Percentiles rank a stretch among this genome's conserved stretches.
These are phyloP conservation scores for Penicillium verhagenii DNA, from an alignment of 495 filamentous ascomycete species.

Conservation along the genomic window DNA sequence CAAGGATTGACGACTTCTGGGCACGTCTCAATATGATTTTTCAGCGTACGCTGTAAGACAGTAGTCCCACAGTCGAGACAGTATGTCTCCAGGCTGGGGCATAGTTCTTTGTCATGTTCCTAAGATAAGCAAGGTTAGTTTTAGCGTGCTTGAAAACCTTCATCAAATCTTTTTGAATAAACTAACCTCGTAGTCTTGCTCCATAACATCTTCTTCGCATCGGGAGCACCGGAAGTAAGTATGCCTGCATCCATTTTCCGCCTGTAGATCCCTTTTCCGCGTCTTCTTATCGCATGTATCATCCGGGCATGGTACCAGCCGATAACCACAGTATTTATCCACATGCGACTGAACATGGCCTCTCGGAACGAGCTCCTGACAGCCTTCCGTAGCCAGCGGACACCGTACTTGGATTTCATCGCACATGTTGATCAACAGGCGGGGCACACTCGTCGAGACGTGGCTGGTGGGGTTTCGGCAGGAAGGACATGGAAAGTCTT, in stretches of 20 bases:
- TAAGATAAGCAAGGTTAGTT: conserved; percentile 11
- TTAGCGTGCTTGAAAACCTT: background rate
- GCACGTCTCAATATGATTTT: conserved; percentile 52
- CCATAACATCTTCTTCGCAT: conserved; percentile 55
- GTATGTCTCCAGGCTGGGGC: conserved; percentile 45
- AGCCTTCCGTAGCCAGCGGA: conserved; percentile 62
- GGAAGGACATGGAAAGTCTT: conserved; percentile 46
- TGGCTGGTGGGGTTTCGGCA: conserved; percentile 42
- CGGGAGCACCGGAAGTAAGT: conserved; percentile 49
- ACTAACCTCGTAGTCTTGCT: conserved; percentile 57
- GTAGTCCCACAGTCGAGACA: conserved; percentile 55
- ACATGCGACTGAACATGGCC: conserved; percentile 72
- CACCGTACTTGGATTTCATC: conserved; percentile 75
- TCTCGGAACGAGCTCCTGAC: conserved; percentile 58
- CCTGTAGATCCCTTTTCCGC: conserved; percentile 43
- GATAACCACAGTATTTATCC: conserved; percentile 70
- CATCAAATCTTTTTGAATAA: background rate
- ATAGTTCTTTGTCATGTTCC: conserved; percentile 50
- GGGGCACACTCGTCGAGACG: conserved; percentile 45
- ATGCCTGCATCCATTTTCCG: conserved; percentile 55
- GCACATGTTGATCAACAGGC: conserved; percentile 63
- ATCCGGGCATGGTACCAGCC: conserved; percentile 61
- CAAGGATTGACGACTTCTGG: conserved; percentile 54
- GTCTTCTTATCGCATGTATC: conserved; percentile 49
- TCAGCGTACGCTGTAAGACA: conserved; percentile 48